Conservation (phyloP, 2,329 filamentous ascomycete genomes). For the Xylariaceae sp. region DNA sequence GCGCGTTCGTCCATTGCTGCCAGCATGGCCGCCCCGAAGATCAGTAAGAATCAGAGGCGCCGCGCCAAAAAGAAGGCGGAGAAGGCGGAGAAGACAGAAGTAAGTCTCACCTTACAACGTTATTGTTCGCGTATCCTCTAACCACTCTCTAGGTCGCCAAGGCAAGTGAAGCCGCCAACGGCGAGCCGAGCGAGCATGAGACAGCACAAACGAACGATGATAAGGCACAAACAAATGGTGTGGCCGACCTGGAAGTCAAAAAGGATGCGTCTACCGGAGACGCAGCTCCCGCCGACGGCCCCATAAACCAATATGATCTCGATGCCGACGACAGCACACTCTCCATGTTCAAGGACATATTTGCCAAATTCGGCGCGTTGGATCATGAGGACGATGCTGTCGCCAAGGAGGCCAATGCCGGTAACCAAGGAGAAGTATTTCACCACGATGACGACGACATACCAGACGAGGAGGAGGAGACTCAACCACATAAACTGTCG, state of each 20-base stretch:
- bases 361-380: slow-evolving; percentile 68
- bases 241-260: slow-evolving; percentile 38
- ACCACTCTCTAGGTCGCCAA: slow-evolving; percentile 8
- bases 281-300: slow-evolving; percentile 39
- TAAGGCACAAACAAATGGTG: slow-evolving; percentile 23
- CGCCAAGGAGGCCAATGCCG: slow-evolving; percentile 58
- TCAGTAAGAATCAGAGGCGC: slow-evolving; percentile 90
- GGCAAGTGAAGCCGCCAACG: slow-evolving; percentile 26
- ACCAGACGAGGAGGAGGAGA: slow-evolving; percentile 75
- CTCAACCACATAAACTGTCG: slow-evolving; percentile 64
- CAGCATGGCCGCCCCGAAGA: slow-evolving; percentile 63
- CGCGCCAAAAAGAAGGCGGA: slow-evolving; percentile 92
- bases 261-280: slow-evolving; percentile 33
- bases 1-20: slow-evolving; percentile 15
- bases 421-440: slow-evolving; percentile 79
- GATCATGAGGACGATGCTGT: slow-evolving; percentile 59
- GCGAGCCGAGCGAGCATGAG: slow-evolving; percentile 32
- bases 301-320: slow-evolving; percentile 43
- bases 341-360: slow-evolving; percentile 76
- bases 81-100: slow-evolving; percentile 61
- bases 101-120: slow-evolving; percentile 26
- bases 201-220: slow-evolving; percentile 23
- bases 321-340: slow-evolving; percentile 71
- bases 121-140: slow-evolving; percentile 5
- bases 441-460: slow-evolving; percentile 82